Percentiles rank a stretch among this genome's conserved stretches.
phyloP scores from a whole-genome alignment of 345 rosid genomes.

The Citrus reticulata region DNA sequence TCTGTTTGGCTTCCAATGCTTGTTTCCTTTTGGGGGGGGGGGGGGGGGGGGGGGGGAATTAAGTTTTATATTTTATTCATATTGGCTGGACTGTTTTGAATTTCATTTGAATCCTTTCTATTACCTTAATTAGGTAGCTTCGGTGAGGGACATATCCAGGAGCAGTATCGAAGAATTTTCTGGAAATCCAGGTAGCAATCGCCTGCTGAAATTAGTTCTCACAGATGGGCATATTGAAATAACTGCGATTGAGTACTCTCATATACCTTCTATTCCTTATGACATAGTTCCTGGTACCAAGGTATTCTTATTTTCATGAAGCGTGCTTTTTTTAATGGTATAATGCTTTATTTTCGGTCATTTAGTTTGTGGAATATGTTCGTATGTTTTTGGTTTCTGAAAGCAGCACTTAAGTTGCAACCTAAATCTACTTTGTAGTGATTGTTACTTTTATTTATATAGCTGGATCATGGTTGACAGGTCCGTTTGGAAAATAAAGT shows the following conservation, averaged over 20 bases:
- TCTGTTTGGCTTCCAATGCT: background rate
- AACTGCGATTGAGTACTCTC: conserved; percentile 68
- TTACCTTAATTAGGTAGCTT: conserved; percentile 39
- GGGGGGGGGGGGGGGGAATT: no score
- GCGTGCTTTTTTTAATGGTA: background rate
- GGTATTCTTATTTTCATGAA: conserved; percentile 34
- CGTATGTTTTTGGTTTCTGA: background rate
- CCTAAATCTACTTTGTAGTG: background rate
- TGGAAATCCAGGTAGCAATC: conserved; percentile 44
- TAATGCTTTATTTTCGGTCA: background rate
- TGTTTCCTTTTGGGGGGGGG: background rate
- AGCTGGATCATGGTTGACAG: conserved; percentile 36
- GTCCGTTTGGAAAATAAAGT: conserved; percentile 76
- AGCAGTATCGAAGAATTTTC: conserved; percentile 56
- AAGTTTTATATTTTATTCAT: background rate
- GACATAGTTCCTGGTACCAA: conserved; percentile 83
- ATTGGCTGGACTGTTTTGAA: background rate
- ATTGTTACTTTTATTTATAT: background rate
- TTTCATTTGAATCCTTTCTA: background rate
- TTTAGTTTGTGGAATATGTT: background rate
- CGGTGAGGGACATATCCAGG: conserved; percentile 66
- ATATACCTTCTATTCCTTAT: conserved; percentile 42
- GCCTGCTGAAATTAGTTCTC: conserved; percentile 55
- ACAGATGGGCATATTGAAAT: conserved; percentile 77
- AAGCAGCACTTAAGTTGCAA: background rate